Evolutionary conservation across 2,329 filamentous ascomycete species (phyloP), one percentile per base, ranked within the genome.

Genomic region (Colletotrichum salicis): DNA sequence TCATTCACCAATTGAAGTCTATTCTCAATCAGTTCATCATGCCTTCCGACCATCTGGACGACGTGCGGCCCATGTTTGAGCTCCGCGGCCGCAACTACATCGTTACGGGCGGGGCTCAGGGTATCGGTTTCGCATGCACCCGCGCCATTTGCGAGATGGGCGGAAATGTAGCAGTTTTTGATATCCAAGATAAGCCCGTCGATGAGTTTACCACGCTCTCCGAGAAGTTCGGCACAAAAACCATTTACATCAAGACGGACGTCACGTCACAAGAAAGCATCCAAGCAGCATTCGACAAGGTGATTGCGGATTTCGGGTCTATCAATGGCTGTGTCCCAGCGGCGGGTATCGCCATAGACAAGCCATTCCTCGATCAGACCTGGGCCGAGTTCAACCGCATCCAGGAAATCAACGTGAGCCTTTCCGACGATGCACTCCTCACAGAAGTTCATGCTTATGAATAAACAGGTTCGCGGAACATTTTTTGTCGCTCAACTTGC

Each of bases 331-430:
- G 64, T 5, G 67, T 70, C 12, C 61, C 67, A 48, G 65, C 64
- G 33, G 67, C 67, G 1, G 67, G 67, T 10, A 70, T 70, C 56
- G 65, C 67, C n/a, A 70, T 61, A 48, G 61, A 70, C 31, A 48
- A 61, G 35, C 61, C 67, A 4, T 83, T 84, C n/a, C 75, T 86
- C 48, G 78, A 84, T 29, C 86, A 86, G 67, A 51, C 55, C 35
- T 62, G 67, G 19, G 61, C 67, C 12, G 61, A 70, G 61, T 56
- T 70, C 11, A 62, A 70, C 33, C 62, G 65, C 48, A 56, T 70
- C 19, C 65, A 65, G 75, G 79, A 82, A 66, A 81, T 89, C 56
- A 87, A 88, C 75, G 83, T 86, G 31, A 83, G 81, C 55, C 84
- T 84, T 11, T 80, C 83, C 22, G 85, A 81, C 76, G 7, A 3